Conservation (phyloP, 1,139 yeast genomes). For the Nakaseomyces nivariensis region DNA sequence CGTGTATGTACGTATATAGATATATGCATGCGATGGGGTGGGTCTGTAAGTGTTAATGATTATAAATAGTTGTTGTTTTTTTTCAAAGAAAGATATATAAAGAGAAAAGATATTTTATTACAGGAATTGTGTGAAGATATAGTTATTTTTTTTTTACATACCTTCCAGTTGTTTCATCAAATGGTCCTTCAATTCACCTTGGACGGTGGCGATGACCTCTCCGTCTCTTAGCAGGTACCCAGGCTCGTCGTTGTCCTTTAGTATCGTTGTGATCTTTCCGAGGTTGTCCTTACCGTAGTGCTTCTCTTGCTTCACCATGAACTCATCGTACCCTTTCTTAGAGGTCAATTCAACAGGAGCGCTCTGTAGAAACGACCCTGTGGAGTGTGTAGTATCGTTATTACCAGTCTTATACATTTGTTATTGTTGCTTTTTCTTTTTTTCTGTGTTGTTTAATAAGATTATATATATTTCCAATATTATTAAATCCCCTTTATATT, state of each 20-base stretch:
- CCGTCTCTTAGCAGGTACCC: slow-evolving; percentile 29
- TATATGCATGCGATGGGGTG: too few species aligned
- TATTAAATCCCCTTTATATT: too few species aligned
- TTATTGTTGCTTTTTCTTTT: neutral
- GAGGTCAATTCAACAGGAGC: slow-evolving; percentile 33
- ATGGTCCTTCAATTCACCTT: slow-evolving; percentile 29
- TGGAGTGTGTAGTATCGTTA: slow-evolving; percentile 19
- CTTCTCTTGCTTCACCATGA: slow-evolving; percentile 21
- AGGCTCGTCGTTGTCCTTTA: slow-evolving; percentile 23
- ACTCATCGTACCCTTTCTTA: slow-evolving; percentile 30
- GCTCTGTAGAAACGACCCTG: slow-evolving; percentile 24
- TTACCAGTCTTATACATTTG: slow-evolving; percentile 1
- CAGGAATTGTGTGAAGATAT: too few species aligned
- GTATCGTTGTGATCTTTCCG: slow-evolving; percentile 21
- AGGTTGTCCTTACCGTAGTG: slow-evolving; percentile 5
- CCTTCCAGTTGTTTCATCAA: slow-evolving; percentile 17
- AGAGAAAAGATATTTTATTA: too few species aligned
- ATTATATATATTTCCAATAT: too few species aligned
- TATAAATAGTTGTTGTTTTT: too few species aligned
- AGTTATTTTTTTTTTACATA: neutral
- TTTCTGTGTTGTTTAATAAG: too few species aligned
- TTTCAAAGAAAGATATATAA: too few species aligned
- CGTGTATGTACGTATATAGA: too few species aligned
- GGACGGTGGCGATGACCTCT: slow-evolving; percentile 30
- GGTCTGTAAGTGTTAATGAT: too few species aligned